phyloP scores from a whole-genome alignment of 805 yeast genomes.

The Starmerella stigmatis region DNA sequence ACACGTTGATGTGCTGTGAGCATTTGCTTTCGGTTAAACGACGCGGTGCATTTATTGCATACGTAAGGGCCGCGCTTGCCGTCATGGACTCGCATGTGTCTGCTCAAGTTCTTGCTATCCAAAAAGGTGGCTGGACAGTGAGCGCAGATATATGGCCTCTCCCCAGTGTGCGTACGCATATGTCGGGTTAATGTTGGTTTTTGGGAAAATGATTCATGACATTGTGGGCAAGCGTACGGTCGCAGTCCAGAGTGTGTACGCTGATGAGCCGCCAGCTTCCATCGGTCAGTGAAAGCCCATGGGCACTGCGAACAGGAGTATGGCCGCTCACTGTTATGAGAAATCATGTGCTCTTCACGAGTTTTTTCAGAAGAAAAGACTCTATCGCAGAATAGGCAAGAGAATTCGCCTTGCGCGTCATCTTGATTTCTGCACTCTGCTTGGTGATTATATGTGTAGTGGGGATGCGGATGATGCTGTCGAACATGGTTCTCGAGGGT shows the following conservation, averaged over 20 bases:
- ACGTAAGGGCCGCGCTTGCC: conserved; percentile 3
- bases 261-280: conserved; percentile 4
- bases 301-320: conserved; percentile 1
- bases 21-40: conserved; percentile 6
- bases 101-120: conserved; percentile 1
- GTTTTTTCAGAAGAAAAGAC: neutral
- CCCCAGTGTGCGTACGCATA: conserved; percentile 4
- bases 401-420: neutral
- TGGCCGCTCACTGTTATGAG: neutral
- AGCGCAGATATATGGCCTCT: neutral
- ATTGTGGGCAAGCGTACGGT: neutral
- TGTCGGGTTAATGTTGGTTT: conserved; percentile 1
- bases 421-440: too few species aligned
- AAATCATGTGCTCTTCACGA: neutral
- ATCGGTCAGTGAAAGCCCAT: conserved; percentile 2
- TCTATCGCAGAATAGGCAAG: neutral
- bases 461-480: too few species aligned
- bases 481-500: neutral
- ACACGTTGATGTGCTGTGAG: neutral
- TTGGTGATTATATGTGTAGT: too few species aligned
- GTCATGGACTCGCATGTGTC: neutral
- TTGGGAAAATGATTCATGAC: conserved; percentile 1
- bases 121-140: conserved; percentile 2
- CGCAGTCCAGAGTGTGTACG: conserved; percentile 2
- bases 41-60: neutral